phyloP scores from a whole-genome alignment of 306 rosid genomes.

The Fragaria iinumae region DNA sequence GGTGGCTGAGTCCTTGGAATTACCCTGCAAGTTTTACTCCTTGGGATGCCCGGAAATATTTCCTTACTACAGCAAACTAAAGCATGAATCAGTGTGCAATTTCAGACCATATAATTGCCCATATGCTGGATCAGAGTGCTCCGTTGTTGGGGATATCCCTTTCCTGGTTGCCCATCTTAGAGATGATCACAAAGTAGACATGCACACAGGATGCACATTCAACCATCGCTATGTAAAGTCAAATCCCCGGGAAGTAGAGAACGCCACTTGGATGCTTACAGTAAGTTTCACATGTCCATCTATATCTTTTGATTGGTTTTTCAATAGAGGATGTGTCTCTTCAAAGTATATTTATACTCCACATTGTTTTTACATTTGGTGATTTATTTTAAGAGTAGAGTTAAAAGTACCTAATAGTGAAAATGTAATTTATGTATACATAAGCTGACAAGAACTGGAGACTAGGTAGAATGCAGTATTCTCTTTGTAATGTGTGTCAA shows the following conservation, averaged over 20 bases:
- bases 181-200: constrained; percentile 98
- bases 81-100: constrained; percentile 89
- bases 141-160: constrained; percentile 85
- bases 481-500: not conserved
- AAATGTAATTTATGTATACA: not conserved
- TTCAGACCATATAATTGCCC: constrained; percentile 96
- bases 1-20: constrained; percentile 98
- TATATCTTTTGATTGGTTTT: constrained; percentile 19
- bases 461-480: not conserved
- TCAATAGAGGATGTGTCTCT: not conserved
- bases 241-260: constrained; percentile 97
- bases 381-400: not conserved
- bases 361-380: not conserved
- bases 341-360: not conserved
- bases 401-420: not conserved
- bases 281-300: constrained; percentile 51
- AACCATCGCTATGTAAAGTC: constrained; percentile 98
- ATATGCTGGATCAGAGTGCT: constrained; percentile 97
- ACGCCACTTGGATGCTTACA: constrained; percentile 99
- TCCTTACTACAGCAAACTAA: constrained; percentile 97
- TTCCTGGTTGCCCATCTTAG: constrained; percentile 93
- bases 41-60: constrained; percentile 97
- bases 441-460: not conserved
- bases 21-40: constrained; percentile 87
- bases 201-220: constrained; percentile 99